Percentiles rank a stretch among this genome's conserved stretches.
Conservation (phyloP, 371 early-diverging fungal species). For the Apophysomyces trapeziformis region DNA sequence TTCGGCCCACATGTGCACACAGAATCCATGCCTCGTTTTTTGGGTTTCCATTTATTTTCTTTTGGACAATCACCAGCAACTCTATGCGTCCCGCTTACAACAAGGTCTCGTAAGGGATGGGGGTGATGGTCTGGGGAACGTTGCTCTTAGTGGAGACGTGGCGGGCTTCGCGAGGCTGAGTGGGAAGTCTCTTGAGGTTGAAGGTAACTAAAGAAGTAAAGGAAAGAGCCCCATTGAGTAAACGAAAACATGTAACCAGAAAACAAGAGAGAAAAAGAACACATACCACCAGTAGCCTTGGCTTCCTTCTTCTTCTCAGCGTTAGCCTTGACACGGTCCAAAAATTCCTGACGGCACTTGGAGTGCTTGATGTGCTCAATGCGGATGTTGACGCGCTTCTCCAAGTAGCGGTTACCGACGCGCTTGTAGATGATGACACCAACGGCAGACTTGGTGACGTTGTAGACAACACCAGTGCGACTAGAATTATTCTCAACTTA, state of each 20-base stretch:
- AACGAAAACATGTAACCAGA: neutral
- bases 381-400: slow-evolving; percentile 98
- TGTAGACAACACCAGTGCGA: slow-evolving; percentile 98
- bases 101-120: slow-evolving; percentile 95
- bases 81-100: slow-evolving; percentile 47
- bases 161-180: slow-evolving; percentile 90
- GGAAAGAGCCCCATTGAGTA: neutral
- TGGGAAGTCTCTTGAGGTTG: slow-evolving; percentile 94
- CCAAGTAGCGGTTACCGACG: slow-evolving; percentile 97
- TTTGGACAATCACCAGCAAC: slow-evolving; percentile 5
- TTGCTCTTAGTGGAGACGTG: slow-evolving; percentile 89
- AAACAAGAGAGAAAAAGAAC: neutral
- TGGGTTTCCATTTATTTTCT: neutral
- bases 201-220: slow-evolving; percentile 50
- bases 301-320: slow-evolving; percentile 85
- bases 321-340: slow-evolving; percentile 97
- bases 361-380: slow-evolving; percentile 99
- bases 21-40: neutral
- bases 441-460: slow-evolving; percentile 97
- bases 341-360: slow-evolving; percentile 99
- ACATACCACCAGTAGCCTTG: slow-evolving; percentile 60
- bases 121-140: slow-evolving; percentile 89
- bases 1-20: neutral
- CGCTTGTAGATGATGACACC: slow-evolving; percentile 99
- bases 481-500: slow-evolving; percentile 37